These are phyloP conservation scores for Plantago ovata DNA, from an alignment of 257 asterid genomes.

Conservation along the genomic window DNA sequence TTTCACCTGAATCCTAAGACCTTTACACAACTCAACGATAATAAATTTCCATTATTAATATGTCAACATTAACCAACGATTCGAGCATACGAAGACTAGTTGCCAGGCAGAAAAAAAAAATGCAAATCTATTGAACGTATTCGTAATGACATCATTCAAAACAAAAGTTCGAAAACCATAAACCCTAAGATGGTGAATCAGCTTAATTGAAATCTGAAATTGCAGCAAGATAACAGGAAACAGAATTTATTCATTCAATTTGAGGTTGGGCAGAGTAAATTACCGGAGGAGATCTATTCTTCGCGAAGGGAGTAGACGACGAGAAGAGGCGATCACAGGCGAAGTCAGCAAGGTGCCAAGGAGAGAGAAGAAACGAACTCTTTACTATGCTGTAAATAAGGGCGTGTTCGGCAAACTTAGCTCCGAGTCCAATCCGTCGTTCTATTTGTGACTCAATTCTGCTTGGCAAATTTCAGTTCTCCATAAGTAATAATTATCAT, in stretches of 20 bases:
- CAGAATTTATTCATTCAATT: neutral
- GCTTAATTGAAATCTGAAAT: conserved; percentile 6
- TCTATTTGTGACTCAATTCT: no score
- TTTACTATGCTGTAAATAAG: conserved; percentile 12
- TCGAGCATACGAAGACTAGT: no score
- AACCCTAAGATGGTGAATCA: conserved; percentile 30
- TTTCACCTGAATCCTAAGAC: no score
- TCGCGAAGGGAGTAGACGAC: conserved; percentile 23
- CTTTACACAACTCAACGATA: no score
- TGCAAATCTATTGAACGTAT: neutral
- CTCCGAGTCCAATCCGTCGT: no score
- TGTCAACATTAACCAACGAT: no score
- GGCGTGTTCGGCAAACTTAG: conserved; percentile 18
- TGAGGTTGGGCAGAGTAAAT: conserved; percentile 8
- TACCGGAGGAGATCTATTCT: conserved; percentile 20
- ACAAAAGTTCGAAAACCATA: neutral
- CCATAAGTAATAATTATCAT: no score
- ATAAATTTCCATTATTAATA: no score
- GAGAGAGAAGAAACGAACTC: conserved; percentile 16
- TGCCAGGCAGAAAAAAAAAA: no score
- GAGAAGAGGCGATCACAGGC: conserved; percentile 27
- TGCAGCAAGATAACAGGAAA: neutral
- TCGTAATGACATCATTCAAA: neutral
- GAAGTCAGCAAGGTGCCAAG: no score
- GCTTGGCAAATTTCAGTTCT: no score